phyloP scores from a whole-genome alignment of 352 stramenopile genomes.

The Globisporangium nodosum region DNA sequence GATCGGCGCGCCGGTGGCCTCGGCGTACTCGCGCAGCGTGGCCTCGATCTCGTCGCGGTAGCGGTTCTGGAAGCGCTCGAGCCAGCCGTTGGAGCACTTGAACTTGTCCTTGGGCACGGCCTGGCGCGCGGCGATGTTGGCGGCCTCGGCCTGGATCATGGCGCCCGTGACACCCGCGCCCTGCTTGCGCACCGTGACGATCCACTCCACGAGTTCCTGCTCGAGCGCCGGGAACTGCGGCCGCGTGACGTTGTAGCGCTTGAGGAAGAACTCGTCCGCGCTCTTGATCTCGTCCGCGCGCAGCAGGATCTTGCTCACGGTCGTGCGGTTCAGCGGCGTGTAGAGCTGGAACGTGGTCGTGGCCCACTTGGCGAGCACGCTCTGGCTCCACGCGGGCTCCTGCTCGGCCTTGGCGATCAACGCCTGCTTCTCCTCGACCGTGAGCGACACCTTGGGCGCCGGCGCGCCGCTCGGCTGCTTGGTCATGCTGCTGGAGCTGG shows the following conservation, averaged over 20 bases:
- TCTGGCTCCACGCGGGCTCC: slow-evolving; percentile 4
- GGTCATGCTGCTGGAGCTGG: not conserved
- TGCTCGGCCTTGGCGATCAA: slow-evolving; percentile 8
- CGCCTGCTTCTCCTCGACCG: slow-evolving; percentile 5
- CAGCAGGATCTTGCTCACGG: slow-evolving; percentile 8
- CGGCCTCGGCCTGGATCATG: slow-evolving; percentile 6
- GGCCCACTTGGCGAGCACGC: slow-evolving; percentile 6
- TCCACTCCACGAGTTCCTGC: slow-evolving; percentile 6
- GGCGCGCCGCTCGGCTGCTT: not conserved
- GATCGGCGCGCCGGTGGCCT: slow-evolving; percentile 3
- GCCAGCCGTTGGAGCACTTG: slow-evolving; percentile 9
- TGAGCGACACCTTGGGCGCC: slow-evolving; percentile 3
- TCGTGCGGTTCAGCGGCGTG: slow-evolving; percentile 9
- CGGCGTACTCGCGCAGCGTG: slow-evolving; percentile 5
- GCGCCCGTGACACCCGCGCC: slow-evolving; percentile 5
- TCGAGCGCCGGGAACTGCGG: slow-evolving; percentile 8
- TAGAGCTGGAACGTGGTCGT: slow-evolving; percentile 3
- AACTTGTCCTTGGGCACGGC: slow-evolving; percentile 6
- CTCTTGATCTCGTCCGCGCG: slow-evolving; percentile 8
- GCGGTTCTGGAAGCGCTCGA: slow-evolving; percentile 7
- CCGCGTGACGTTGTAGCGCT: slow-evolving; percentile 9
- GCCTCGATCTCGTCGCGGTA: slow-evolving; percentile 6
- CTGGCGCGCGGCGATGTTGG: slow-evolving; percentile 3
- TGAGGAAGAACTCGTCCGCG: slow-evolving; percentile 7
- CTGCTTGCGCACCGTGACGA: slow-evolving; percentile 6